A percentile compares a stretch with the other conserved stretches of the same genome.
Conservation (phyloP, 2,329 filamentous ascomycete genomes). For the Talaromyces sp. region DNA sequence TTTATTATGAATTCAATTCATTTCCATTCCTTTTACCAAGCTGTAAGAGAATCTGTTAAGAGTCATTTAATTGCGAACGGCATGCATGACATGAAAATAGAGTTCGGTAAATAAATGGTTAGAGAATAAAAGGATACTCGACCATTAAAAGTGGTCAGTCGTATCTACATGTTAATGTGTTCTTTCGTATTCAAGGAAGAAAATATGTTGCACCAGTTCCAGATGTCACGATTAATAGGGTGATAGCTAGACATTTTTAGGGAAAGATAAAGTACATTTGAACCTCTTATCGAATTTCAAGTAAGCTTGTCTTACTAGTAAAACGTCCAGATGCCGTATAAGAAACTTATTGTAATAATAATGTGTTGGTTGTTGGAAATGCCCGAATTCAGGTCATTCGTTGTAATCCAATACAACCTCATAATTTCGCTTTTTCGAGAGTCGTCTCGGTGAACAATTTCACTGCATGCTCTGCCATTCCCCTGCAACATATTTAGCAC, state of each 20-base stretch:
- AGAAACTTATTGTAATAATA: neutral
- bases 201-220: neutral
- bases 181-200: neutral
- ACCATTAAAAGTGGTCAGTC: too few species aligned
- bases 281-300: neutral
- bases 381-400: neutral
- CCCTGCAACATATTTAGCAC: neutral
- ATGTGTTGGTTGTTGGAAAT: neutral
- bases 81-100: neutral
- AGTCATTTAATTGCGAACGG: neutral
- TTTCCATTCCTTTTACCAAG: neutral
- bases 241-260: too few species aligned
- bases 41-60: neutral
- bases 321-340: too few species aligned
- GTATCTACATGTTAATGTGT: neutral
- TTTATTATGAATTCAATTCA: neutral
- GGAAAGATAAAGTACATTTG: neutral
- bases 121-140: neutral
- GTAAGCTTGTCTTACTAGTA: too few species aligned
- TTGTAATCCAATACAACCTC: neutral
- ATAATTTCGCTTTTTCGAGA: neutral
- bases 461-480: conserved; percentile 4
- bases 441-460: conserved; percentile 7
- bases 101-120: neutral
- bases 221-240: too few species aligned